Evolutionary conservation across 306 rosid species (phyloP), one percentile per base, ranked within the genome.

Genomic region (Mimosa pudica): DNA sequence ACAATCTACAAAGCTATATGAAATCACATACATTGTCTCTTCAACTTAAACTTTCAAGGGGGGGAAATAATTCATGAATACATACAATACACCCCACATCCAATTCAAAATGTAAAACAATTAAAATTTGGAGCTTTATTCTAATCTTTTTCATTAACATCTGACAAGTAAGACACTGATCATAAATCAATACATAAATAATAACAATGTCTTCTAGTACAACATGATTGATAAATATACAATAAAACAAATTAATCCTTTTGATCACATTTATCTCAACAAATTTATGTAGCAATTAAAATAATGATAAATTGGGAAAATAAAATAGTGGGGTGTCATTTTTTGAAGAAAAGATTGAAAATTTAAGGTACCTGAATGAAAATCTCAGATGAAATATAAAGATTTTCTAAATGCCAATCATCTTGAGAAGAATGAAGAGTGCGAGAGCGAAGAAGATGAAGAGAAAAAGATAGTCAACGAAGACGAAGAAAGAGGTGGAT

Each of bases 401-500:
- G 69, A 71, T 70, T 94, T 94, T 94, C 88, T 24, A 83, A 79
- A 89, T 7, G 76, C 79, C 84, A 20, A 87, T 4, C 46, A 90
- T 74, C 84, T 89, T 88, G 87, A 80, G 83, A 77, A 90, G 61
- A 82, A 94, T 86, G 91, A 83, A 89, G 82, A 63, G 77, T 64
- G 89, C 89, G 83, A 94, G 82, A 16, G 58, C 90, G 12, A 94
- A 65, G 75, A 90, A 92, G 48, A 89, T 58, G 3, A 85, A 75
- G 58, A 94, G 85, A 83, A 89, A 94, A 46, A 94, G 86, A 82
- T 94, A 89, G 81, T 92, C 97, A 7, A 92, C 87, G 70, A 92
- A 81, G 49, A 92, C 91, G 61, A 94, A 94, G 84, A 94, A 82
- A 47, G 65, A 36, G 51, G 87, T 80, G 0, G 94, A 92, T 4